A percentile compares a stretch with the other conserved stretches of the same genome.
Conservation (phyloP, 805 yeast species). For the Wickerhamiella brachini region DNA sequence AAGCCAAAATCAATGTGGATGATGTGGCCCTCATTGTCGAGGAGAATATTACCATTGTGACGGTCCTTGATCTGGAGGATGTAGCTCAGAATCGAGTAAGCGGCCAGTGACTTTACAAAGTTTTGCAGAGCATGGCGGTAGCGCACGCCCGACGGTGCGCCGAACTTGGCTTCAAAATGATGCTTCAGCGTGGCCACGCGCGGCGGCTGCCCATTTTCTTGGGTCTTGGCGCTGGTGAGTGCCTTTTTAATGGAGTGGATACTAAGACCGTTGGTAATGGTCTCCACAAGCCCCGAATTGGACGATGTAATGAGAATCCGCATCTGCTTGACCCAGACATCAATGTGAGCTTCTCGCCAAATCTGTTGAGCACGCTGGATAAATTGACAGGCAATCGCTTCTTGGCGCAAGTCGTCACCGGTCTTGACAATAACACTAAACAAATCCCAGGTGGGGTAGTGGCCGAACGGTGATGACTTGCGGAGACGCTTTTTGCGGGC, state of each 20-base stretch:
- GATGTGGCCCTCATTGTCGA: constrained; percentile 89
- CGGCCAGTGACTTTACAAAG: constrained; percentile 80
- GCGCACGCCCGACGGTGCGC: constrained; percentile 36
- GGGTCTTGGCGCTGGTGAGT: constrained; percentile 49
- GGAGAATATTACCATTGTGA: constrained; percentile 96
- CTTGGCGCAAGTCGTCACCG: constrained; percentile 91
- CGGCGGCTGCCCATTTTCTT: constrained; percentile 47
- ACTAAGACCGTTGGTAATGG: constrained; percentile 88
- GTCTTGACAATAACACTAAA: constrained; percentile 94
- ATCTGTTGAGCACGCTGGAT: constrained; percentile 75
- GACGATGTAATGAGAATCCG: constrained; percentile 83
- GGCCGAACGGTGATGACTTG: constrained; percentile 67
- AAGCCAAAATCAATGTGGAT: constrained; percentile 89
- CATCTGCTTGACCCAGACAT: constrained; percentile 89
- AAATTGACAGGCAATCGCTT: constrained; percentile 93
- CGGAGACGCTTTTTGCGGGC: constrained; percentile 70
- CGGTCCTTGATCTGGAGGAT: constrained; percentile 89
- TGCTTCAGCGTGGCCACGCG: constrained; percentile 60
- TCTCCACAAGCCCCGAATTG: constrained; percentile 84
- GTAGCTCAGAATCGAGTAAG: constrained; percentile 83
- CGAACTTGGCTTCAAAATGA: constrained; percentile 67
- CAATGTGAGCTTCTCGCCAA: constrained; percentile 59
- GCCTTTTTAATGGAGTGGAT: constrained; percentile 92
- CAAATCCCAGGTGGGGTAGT: constrained; percentile 82
- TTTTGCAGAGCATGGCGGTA: constrained; percentile 69